These are phyloP conservation scores for Hysterangium stoloniferum DNA, from an alignment of 768 basidiomycete species.

Conservation along the genomic window DNA sequence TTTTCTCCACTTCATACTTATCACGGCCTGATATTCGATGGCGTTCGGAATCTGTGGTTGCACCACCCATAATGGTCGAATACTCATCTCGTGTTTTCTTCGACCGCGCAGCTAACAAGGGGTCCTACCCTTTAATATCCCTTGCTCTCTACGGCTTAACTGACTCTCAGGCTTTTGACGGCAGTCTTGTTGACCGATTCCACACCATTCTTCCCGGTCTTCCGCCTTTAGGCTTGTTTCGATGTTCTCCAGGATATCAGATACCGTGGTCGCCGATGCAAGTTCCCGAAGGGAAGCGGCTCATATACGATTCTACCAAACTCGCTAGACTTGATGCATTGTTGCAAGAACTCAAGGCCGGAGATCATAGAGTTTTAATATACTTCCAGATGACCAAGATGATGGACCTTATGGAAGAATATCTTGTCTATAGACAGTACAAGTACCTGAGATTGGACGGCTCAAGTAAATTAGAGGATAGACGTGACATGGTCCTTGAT, in stretches of 20 bases:
- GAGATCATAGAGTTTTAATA: slow-evolving; percentile 87
- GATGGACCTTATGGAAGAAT: slow-evolving; percentile 99
- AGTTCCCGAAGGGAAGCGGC: slow-evolving; percentile 88
- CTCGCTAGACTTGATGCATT: slow-evolving; percentile 83
- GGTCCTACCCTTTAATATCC: slow-evolving; percentile 67
- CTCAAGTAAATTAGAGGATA: slow-evolving; percentile 88
- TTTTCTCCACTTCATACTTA: slow-evolving; percentile 72
- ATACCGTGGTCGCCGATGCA: slow-evolving; percentile 79
- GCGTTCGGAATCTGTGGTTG: slow-evolving; percentile 79
- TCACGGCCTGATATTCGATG: slow-evolving; percentile 76
- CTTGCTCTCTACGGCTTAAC: slow-evolving; percentile 82
- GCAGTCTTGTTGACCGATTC: slow-evolving; percentile 40
- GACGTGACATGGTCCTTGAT: slow-evolving; percentile 98
- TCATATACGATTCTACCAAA: slow-evolving; percentile 96
- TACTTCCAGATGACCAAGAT: slow-evolving; percentile 99
- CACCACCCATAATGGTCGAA: slow-evolving; percentile 70
- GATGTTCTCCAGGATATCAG: slow-evolving; percentile 59
- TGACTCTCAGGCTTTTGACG: slow-evolving; percentile 52
- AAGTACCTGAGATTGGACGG: slow-evolving; percentile 92
- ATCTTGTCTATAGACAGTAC: slow-evolving; percentile 92
- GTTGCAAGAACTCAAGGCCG: slow-evolving; percentile 86
- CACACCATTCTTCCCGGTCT: slow-evolving; percentile 48
- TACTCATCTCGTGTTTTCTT: slow-evolving; percentile 74
- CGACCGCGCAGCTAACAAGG: slow-evolving; percentile 52
- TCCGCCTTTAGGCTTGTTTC: slow-evolving; percentile 59